Evolutionary conservation across 2,329 filamentous ascomycete genomes (phyloP).

Genomic region (Sordariomycetes sp.): DNA sequence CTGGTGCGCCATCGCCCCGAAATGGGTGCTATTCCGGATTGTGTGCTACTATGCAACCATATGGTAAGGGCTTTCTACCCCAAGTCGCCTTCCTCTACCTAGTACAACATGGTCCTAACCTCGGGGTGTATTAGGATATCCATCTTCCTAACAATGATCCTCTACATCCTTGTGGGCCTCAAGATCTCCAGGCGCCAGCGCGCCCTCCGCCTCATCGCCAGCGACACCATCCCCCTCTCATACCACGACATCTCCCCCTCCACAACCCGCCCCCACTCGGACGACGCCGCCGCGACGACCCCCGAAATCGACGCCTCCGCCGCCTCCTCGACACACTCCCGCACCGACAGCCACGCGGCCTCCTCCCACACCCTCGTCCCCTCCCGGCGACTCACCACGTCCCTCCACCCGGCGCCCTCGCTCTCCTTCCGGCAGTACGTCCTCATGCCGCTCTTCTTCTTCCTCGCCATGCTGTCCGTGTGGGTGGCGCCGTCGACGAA

Average conservation of each 20-base stretch:
- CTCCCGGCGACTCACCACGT: neutral
- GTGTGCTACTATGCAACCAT: neutral
- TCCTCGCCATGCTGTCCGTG: neutral
- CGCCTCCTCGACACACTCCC: neutral
- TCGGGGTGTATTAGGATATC: neutral
- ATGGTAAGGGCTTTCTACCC: neutral
- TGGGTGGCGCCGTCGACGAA: slow-evolving; percentile 3
- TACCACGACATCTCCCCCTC: neutral
- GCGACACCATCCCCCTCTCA: neutral
- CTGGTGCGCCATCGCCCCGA: slow-evolving; percentile 1
- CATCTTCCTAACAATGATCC: neutral
- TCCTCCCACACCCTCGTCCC: neutral
- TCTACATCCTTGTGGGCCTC: neutral
- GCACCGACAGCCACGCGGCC: neutral
- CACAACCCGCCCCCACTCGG: neutral
- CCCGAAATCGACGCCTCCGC: neutral
- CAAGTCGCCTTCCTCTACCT: neutral
- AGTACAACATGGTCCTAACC: neutral
- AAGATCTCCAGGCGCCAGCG: neutral
- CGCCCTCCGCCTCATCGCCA: neutral
- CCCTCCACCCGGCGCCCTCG: neutral
- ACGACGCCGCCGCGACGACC: neutral
- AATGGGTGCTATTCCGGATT: slow-evolving; percentile 1
- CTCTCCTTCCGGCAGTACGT: slow-evolving; percentile 2
- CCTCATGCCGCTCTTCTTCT: slow-evolving; percentile 3